Evolutionary conservation across 1,139 yeast species (phyloP), one percentile per base, ranked within the genome.

Genomic region (Taphrina pruni): DNA sequence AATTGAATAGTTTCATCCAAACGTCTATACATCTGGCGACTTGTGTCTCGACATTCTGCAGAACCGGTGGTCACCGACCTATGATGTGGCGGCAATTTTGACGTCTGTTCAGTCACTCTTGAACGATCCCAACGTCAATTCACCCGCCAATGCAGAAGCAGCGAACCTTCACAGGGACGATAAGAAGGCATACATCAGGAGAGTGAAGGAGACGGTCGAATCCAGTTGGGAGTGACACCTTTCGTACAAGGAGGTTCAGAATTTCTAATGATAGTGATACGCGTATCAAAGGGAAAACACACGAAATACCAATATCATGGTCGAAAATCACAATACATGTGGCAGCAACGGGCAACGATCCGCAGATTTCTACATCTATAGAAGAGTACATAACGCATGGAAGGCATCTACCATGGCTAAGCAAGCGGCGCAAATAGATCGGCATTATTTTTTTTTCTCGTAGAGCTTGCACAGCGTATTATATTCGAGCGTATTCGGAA

Each of bases 111-210:
- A 80, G 71, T 76, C 95, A 72, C 84, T 94, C 72, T 82, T 94
- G 74, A 94, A 94, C 78, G 99, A 94, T 77, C 99, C 99, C 11
- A 94, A 94, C 78, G 95, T 94, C 69, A 87, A 92, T 70, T 90
- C 97, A 38, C 99, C 99, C 3, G 99, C 99, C 0, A 95, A 94
- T 76, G 98, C 91, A 7, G 99, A 95, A 78, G 99, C 99, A 2
- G 97, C 99, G 1, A 93, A 92, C 73, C 82, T 94, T 77, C 94
- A 91, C 80, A 90, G 92, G 78, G 99, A 94, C 77, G 98, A 95
- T 78, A 86, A 96, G 73, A 88, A 94, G 50, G 97, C 93, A 79
- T 94, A 94, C 77, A 86, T 89, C 70, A 91, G 92, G 77, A 81
- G 97, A 73, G 99, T 94, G 38, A 86, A 95, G 74, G 96, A 92